Evolutionary conservation across 1,284 basidiomycete genomes (phyloP), one percentile per base, ranked within the genome.

Genomic region (Cutaneotrichosporon cutaneum): DNA sequence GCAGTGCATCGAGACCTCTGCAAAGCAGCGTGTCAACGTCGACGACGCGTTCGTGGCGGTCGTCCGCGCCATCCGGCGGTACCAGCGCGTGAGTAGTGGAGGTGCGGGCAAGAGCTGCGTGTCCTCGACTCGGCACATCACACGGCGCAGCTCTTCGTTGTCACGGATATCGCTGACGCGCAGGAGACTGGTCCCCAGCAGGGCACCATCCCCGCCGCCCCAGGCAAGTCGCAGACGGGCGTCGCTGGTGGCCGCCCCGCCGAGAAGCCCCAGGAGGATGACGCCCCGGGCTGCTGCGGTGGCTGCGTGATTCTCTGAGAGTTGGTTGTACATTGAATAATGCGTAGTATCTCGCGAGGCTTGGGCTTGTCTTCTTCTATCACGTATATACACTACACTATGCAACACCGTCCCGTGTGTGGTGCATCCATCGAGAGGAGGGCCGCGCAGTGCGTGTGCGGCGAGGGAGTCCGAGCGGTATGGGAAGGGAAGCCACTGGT

Each of bases 31-130:
- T 54, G 92, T 97, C 81, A 98, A 98, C 74, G 96, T 99, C 58
- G 96, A 99, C 74, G 95, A 99, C 81, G 93, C 94, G n/a, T 99
- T 99, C 82, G 89, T 86, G 76, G 90, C 92, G 68, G 88, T 99
- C 62, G 96, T 99, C 42, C 88, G 94, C 54, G 94, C 97, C 80
- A 99, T 99, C 73, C 85, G 96, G 71, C 89, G 90, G 77, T 97
- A 94, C 82, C 98, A 98, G 85, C 94, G 91, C 84, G 92, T 86
- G 53, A 56, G 80, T 66, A 21, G 47, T 11, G 11, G 21, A 24
- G 11, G 22, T 4, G 18, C 14, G 4, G 30, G 30, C 21, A 22
- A 13, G 18, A 4, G n/a, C n/a, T n/a, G n/a, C n/a, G 50, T 6
- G 24, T 26, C 48, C 6, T 13, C 13, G 48, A 22, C 2, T 8